Percentiles rank a stretch among this genome's conserved stretches.
phyloP scores from a whole-genome alignment of 1,284 basidiomycete genomes.

The Sporisorium iseilematis-ciliati region DNA sequence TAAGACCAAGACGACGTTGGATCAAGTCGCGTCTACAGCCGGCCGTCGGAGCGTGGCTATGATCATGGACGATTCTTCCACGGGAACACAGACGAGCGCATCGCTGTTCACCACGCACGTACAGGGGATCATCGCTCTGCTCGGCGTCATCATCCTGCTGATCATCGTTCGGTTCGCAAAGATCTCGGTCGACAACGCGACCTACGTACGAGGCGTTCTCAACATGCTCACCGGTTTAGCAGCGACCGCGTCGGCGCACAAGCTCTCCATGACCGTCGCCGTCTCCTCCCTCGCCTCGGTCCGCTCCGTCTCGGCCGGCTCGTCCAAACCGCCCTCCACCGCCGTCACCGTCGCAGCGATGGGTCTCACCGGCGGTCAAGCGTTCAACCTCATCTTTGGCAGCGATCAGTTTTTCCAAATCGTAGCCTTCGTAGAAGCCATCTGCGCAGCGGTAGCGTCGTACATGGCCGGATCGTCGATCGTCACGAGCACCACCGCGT shows the following conservation, averaged over 20 bases:
- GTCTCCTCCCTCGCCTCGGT: slow-evolving; percentile 32
- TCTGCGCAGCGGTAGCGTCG: slow-evolving; percentile 40
- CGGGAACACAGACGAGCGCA: slow-evolving; percentile 7
- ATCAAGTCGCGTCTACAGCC: slow-evolving; percentile 27
- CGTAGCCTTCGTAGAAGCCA: slow-evolving; percentile 43
- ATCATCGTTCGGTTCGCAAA: slow-evolving; percentile 35
- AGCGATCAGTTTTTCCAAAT: slow-evolving; percentile 51
- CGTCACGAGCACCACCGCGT: slow-evolving; percentile 18
- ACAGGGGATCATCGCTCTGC: slow-evolving; percentile 41
- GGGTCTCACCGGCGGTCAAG: slow-evolving; percentile 26
- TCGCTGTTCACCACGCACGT: slow-evolving; percentile 40
- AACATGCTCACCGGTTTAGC: slow-evolving; percentile 54
- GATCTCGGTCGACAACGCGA: slow-evolving; percentile 39
- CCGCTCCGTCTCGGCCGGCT: slow-evolving; percentile 12
- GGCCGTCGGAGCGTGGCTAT: slow-evolving; percentile 39
- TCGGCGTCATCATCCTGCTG: slow-evolving; percentile 49
- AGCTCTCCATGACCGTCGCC: slow-evolving; percentile 50
- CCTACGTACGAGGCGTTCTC: slow-evolving; percentile 44
- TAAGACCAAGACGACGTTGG: slow-evolving; percentile 15
- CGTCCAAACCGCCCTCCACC: slow-evolving; percentile 19
- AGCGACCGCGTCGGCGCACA: slow-evolving; percentile 42
- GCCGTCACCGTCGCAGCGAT: slow-evolving; percentile 37
- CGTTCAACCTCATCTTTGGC: slow-evolving; percentile 50
- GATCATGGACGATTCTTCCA: slow-evolving; percentile 42
- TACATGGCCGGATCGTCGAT: slow-evolving; percentile 46